Conservation (phyloP, 345 rosid species). For the Populus euphratica region DNA sequence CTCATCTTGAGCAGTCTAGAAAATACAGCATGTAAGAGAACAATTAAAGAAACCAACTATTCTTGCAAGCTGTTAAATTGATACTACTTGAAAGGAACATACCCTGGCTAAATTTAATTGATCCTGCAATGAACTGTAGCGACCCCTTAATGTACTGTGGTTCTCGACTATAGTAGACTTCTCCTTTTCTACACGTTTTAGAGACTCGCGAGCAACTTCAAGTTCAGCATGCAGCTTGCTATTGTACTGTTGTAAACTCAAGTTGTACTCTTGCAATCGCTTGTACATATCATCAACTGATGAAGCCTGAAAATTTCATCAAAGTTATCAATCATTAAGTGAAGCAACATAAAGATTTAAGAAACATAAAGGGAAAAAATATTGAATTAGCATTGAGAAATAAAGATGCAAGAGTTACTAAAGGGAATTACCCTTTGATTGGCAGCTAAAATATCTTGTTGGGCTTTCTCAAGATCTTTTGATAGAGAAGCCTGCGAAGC, state of each 20-base stretch:
- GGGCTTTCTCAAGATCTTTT: conserved; percentile 61
- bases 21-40: not conserved
- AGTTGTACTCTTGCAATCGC: conserved; percentile 75
- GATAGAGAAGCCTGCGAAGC: conserved; percentile 52
- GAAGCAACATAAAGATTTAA: not conserved
- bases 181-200: conserved; percentile 68
- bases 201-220: conserved; percentile 51
- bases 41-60: not conserved
- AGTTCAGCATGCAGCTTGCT: conserved; percentile 67
- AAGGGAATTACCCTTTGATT: conserved; percentile 69
- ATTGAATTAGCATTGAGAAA: too few species aligned
- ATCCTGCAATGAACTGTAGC: conserved; percentile 72
- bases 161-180: conserved; percentile 74
- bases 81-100: conserved; percentile 14
- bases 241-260: conserved; percentile 76
- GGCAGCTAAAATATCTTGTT: conserved; percentile 59
- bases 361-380: not conserved
- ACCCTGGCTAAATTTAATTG: conserved; percentile 69
- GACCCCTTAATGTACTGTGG: conserved; percentile 78
- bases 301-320: conserved; percentile 39
- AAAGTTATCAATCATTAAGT: conserved; percentile 2
- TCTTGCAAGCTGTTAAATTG: not conserved
- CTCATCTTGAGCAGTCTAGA: conserved; percentile 68
- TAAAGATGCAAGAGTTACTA: not conserved
- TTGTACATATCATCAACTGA: conserved; percentile 69